Conservation (phyloP, 129 eudicot species). For the Daucus carota region DH1_v3.0 NC_030381.2:45238501-45239000, state of each 20-base stretch:
- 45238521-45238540: constrained; percentile 24
- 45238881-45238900: too few species aligned
- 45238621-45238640: constrained; percentile 69
- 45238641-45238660: constrained; percentile 60
- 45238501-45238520: background rate
- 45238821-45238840: background rate
- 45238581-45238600: constrained; percentile 26
- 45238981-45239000: background rate
- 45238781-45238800: too few species aligned
- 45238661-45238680: background rate
- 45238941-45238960: too few species aligned
- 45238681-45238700: background rate
- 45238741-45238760: background rate
- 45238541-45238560: constrained; percentile 32
- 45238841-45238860: background rate
- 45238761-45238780: too few species aligned
- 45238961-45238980: background rate
- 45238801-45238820: background rate
- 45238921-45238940: too few species aligned
- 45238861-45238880: background rate
- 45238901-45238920: background rate
- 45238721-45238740: background rate
- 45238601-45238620: constrained; percentile 59
- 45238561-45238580: constrained; percentile 39
- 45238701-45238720: background rate